Base-by-base conservation (phyloP, 345 rosid species). In the Hibiscus mutabilis region DNA sequence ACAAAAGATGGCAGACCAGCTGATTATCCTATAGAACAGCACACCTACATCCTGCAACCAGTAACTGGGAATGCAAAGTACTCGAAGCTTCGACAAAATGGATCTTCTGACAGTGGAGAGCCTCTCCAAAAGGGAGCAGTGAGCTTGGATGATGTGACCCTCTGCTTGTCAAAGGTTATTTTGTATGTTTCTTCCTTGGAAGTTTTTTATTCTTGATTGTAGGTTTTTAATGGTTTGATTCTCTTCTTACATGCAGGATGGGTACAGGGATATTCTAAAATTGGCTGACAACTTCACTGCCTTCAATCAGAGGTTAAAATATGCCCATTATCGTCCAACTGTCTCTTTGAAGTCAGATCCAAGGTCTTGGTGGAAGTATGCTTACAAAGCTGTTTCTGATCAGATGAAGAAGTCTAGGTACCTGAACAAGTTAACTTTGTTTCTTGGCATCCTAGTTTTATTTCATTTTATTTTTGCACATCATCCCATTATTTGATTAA, bases 341-440 rank as follows among this genome's bases (percentile, higher is more conserved):
- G 91, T 85, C 73, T 72, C 94, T 10, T 83, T 90, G 73, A 91
- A 86, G 82, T 80, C 81, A 19, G 84, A 82, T 73, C 89, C 98
- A 53, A 86, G 85, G 79, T 84, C 91, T 59, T 95, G 99, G 99
- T 95, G 99, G 99, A 92, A 82, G 79, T 95, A 92, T 82, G 97
- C 97, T 35, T 89, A 68, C 72, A 88, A 77, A 84, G 92, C 82
- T 79, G 86, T 90, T 84, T 92, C 93, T 69, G 93, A 88, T 70
- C 97, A 89, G 87, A 82, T 86, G 74, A 88, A 92, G 85, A 88
- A 81, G 78, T 92, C 88, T 66, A 86, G 99, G 99, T 95, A 86
- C 65, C 42, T 33, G 27, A 75, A 49, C 53, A 37, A 64, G 35
- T 40, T 9, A 56, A 13, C 33, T 53, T 22, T 68, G 51, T 69